Base-by-base conservation (phyloP, 2,329 filamentous ascomycete species). In the Gaeumannomyces tritici region DNA sequence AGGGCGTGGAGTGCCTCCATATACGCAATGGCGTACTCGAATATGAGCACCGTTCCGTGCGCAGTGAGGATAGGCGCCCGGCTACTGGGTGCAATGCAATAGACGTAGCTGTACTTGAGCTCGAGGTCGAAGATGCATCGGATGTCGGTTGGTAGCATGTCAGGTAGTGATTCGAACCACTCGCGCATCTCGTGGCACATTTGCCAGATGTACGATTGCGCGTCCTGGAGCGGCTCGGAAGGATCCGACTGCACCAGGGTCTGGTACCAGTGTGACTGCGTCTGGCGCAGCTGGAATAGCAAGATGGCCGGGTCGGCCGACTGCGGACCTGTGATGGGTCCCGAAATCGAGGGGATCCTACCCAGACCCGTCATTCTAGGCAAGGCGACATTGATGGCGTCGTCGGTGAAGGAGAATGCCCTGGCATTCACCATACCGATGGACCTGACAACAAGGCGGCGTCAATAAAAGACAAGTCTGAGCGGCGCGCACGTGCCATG, bases 391-490 rank as follows among this genome's bases (percentile, higher is more conserved):
- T 90, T 88, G 29, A 90, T 84, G 7, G 93, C 89, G 62, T 93
- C 91, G 71, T 98, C 93, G 0, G 91, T 93, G 71, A 98, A 97
- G 0, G 93, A 96, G 73, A 97, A 97, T 0, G 92, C 88, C 42
- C 91, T 83, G 13, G 90, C 90, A 67, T 96, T 87, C 5, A 93
- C 90, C 79, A 96, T 89, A 68, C 92, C 96, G 57, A 96, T 93
- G 13, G 90, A 87, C 70, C 91, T 92, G 66, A 33, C 7, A 26
- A 18, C 12, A 5, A 33, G 28, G 67, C 26, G 65, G 64, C 62
- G 64, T 72, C 62, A 74, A 69, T 61, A 24, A 26, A 55, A 35
- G 33, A 4, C 18, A n/a, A 51, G 21, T 5, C 2, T 33, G 7
- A 26, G 18, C 8, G 12, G n/a, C 21, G n/a, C 26, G 27, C n/a